Base-by-base conservation (phyloP, 176 grass and related monocot species). In the Canna indica region DNA sequence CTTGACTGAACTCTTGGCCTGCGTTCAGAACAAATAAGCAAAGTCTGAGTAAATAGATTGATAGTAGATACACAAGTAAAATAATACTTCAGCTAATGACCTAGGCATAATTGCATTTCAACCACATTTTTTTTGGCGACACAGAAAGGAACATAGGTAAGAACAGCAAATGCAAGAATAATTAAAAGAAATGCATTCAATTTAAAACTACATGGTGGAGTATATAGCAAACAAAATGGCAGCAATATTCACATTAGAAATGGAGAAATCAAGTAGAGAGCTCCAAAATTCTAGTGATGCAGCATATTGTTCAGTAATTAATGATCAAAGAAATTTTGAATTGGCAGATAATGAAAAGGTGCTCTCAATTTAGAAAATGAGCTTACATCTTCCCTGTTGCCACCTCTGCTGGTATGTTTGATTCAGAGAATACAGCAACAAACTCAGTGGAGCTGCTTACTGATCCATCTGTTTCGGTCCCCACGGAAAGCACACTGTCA, bases 391-490 rank as follows among this genome's bases (percentile, higher is more conserved):
- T 71, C 28, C 84, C 85, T 50, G 52, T 18, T 45, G 74, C 18
- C 41, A 16, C 36, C 17, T 83, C 85, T 32, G 29, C 50, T 41
- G 72, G 53, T 74, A 42, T 90, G 47, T 47, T 74, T 47, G 72
- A 76, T 48, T 31, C 67, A 18, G 47, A 77, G 57, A 84, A 76
- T 27, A 70, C 53, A 15, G 47, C 30, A 76, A 76, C 30, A 76
- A 76, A 73, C 38, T 94, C 95, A 36, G 85, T 90, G 75, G 83
- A 86, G 74, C 75, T 69, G 15, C 76, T 81, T 39, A 85, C 41
- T 39, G 87, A 90, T 78, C 70, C 81, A 32, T 94, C 95, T 13
- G 80, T 94, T 90, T 87, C 90, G 10, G 73, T 84, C 54, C 77
- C 78, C 44, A 78, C 63, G 44, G 95, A 86, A 68, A 76, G 83